phyloP scores from a whole-genome alignment of 2,329 filamentous ascomycete genomes.

The Pestalotiopsis sp. region DNA sequence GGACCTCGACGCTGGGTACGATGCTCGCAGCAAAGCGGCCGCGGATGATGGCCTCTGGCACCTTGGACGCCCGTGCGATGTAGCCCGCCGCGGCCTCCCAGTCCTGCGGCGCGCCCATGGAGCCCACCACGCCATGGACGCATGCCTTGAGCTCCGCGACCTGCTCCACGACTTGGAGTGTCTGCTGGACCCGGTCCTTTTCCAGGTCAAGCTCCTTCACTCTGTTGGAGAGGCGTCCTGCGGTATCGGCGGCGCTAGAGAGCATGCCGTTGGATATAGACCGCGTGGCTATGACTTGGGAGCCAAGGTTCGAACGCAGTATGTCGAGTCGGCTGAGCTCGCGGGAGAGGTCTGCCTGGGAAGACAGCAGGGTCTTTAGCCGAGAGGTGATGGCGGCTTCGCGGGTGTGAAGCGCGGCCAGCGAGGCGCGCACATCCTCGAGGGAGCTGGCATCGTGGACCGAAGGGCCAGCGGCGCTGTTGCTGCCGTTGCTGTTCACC shows the following conservation, averaged over 20 bases:
- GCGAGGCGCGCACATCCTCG: conserved; percentile 76
- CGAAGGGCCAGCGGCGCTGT: conserved; percentile 24
- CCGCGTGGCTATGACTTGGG: conserved; percentile 82
- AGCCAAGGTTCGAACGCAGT: conserved; percentile 82
- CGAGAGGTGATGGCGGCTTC: conserved; percentile 75
- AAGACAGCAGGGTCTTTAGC: conserved; percentile 76
- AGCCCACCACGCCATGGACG: conserved; percentile 89
- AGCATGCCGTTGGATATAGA: conserved; percentile 91
- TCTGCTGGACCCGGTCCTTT: conserved; percentile 88
- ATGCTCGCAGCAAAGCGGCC: conserved; percentile 89
- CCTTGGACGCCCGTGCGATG: conserved; percentile 77
- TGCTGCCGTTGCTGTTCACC: conserved; percentile 25
- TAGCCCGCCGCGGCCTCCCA: conserved; percentile 97
- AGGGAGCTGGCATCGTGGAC: conserved; percentile 75
- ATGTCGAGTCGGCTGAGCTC: conserved; percentile 88
- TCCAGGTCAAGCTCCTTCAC: conserved; percentile 89
- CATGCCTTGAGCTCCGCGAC: conserved; percentile 97
- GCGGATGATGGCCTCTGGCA: conserved; percentile 78
- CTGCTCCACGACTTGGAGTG: conserved; percentile 89
- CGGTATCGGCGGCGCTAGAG: conserved; percentile 81
- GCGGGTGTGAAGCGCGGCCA: conserved; percentile 74
- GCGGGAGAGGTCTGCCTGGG: conserved; percentile 83
- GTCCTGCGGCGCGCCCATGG: conserved; percentile 97
- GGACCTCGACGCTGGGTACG: conserved; percentile 94
- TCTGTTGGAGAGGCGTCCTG: conserved; percentile 80